These are phyloP conservation scores for Pseudognaphalium luteoalbum DNA, from an alignment of 129 eudicot species.

Conservation along the genomic window DNA sequence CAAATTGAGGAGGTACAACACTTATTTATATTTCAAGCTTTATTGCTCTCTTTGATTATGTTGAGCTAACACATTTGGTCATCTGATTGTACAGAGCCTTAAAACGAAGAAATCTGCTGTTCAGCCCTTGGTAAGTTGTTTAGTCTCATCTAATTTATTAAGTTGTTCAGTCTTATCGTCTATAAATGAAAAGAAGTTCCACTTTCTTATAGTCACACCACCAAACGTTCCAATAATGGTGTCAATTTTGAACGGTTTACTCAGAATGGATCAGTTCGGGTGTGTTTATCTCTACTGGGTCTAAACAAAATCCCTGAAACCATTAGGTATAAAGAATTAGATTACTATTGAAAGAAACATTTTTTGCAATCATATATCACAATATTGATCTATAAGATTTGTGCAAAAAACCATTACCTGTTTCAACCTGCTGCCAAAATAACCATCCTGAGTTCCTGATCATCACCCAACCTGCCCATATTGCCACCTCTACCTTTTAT, in stretches of 20 bases:
- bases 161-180: neutral
- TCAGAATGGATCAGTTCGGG: neutral
- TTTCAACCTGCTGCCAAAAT: no score
- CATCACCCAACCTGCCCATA: neutral
- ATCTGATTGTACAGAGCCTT: constrained; percentile 60
- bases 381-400: no score
- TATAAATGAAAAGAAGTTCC: neutral
- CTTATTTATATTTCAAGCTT: neutral
- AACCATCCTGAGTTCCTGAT: neutral
- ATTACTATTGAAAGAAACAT: no score
- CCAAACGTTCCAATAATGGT: neutral
- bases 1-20: constrained; percentile 84
- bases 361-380: neutral
- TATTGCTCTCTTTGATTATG: neutral
- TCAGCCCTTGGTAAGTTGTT: constrained; percentile 68
- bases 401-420: no score
- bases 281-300: neutral
- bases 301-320: neutral
- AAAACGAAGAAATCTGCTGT: constrained; percentile 77
- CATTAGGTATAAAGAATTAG: neutral
- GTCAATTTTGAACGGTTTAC: neutral
- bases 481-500: neutral
- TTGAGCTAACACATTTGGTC: constrained; percentile 2
- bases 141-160: neutral
- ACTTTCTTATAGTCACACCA: no score